Base-by-base conservation (phyloP, 2,329 filamentous ascomycete genomes). In the Cryoendolithus antarcticus region DNA sequence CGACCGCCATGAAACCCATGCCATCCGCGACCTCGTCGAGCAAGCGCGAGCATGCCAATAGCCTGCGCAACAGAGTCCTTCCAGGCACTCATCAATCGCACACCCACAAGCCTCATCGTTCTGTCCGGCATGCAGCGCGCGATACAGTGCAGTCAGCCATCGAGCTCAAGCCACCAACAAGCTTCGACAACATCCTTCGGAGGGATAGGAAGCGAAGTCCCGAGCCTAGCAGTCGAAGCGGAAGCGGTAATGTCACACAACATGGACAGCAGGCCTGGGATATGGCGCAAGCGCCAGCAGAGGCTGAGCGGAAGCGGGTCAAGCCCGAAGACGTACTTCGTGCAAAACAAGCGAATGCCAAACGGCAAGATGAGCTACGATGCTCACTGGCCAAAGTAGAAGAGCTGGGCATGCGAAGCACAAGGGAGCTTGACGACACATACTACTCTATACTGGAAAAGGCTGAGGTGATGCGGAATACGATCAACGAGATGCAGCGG, bases 401-500 rank as follows among this genome's bases (percentile, higher is more conserved):
- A 38, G 54, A 57, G 70, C 70, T 48, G 62, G 69, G 27, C 70
- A 77, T 55, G 80, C 80, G 13, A 69, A 75, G 40, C 15, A 82
- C 77, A 10, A 69, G 71, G 44, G 72, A 72, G 28, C 72, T 89
- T 32, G 82, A 88, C 56, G 74, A 81, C 42, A 79, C 79, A 3
- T 88, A 86, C 61, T 82, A 82, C 47, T 73, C 75, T 0, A 72
- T 86, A 7, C 66, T 86, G 24, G 77, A 84, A 54, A 83, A 80
- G 53, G 69, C 82, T 35, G 71, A 70, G 36, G 59, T 69, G 1
- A 64, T 88, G 30, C 77, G 80, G 39, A 71, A 66, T 48, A 84
- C 77, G 1, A 72, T 86, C 30, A 58, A 66, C 4, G 71, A 71
- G 2, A 64, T 89, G 21, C 77, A 77, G 51, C 75, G 81, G 48